These are phyloP conservation scores for Lactarius evosmus DNA, from an alignment of 768 basidiomycete genomes.

Conservation along the genomic window DNA sequence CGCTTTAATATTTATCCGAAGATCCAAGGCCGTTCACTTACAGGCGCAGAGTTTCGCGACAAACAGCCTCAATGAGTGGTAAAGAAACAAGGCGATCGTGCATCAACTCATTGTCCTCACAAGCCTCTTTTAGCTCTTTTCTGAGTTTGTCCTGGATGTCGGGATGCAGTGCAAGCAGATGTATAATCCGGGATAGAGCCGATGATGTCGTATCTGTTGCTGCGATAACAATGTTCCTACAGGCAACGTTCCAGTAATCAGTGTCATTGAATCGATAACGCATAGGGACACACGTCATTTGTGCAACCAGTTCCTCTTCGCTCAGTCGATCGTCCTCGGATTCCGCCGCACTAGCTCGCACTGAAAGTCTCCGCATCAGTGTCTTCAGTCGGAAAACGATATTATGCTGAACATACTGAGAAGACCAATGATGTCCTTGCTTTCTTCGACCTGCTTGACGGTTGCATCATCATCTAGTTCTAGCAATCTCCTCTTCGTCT, in stretches of 20 bases:
- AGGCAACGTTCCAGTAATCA: not conserved
- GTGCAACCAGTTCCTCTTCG: slow-evolving; percentile 40
- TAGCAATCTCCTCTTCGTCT: slow-evolving; percentile 39
- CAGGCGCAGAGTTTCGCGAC: slow-evolving; percentile 5
- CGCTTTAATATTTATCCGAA: not conserved
- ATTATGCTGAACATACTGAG: not conserved
- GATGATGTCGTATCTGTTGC: slow-evolving; percentile 11
- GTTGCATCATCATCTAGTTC: slow-evolving; percentile 29
- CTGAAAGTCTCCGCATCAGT: slow-evolving; percentile 29
- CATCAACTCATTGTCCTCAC: slow-evolving; percentile 25
- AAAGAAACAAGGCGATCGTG: slow-evolving; percentile 36
- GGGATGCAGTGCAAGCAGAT: not conserved
- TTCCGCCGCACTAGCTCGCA: slow-evolving; percentile 30
- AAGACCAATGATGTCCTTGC: not conserved
- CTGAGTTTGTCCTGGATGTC: not conserved
- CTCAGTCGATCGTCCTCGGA: slow-evolving; percentile 28
- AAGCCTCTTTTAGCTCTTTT: not conserved
- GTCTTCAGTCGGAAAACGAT: not conserved
- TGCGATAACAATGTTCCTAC: slow-evolving; percentile 22
- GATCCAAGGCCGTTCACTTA: not conserved
- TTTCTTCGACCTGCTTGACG: not conserved
- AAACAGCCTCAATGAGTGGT: slow-evolving; percentile 34
- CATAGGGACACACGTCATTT: slow-evolving; percentile 33
- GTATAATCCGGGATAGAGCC: not conserved
- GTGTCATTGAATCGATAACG: not conserved